phyloP scores from a whole-genome alignment of 768 basidiomycete genomes.

The Leucosporidium yakuticum region DNA sequence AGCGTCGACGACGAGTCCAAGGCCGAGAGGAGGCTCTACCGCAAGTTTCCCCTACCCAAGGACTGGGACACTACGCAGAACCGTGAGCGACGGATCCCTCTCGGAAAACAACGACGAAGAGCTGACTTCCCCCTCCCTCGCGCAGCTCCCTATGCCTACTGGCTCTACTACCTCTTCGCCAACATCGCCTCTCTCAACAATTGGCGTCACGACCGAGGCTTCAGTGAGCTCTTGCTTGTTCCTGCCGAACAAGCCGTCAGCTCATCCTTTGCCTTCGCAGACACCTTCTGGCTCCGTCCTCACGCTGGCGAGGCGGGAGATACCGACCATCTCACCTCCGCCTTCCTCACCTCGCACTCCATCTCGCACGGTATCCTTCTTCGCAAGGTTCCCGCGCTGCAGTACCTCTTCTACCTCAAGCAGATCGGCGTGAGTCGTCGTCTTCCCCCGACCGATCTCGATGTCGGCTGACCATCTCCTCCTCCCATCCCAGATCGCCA shows the following conservation, averaged over 20 bases:
- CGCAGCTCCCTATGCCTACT: constrained; percentile 40
- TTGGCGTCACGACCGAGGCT: constrained; percentile 79
- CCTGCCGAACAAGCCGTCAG: background rate
- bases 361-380: constrained; percentile 99
- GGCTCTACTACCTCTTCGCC: constrained; percentile 96
- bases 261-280: constrained; percentile 47
- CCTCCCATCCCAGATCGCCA: constrained; percentile 59
- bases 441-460: no score
- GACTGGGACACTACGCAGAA: constrained; percentile 84
- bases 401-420: constrained; percentile 95
- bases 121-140: background rate
- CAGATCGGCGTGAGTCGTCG: constrained; percentile 55
- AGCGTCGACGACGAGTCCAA: constrained; percentile 99
- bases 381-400: constrained; percentile 92
- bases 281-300: constrained; percentile 92
- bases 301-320: constrained; percentile 98
- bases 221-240: constrained; percentile 60
- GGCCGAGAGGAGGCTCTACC: constrained; percentile 79
- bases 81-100: constrained; percentile 66
- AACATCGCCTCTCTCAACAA: constrained; percentile 93
- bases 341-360: constrained; percentile 92
- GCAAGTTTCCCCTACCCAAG: constrained; percentile 57
- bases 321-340: constrained; percentile 91
- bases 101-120: background rate
- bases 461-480: no score